These are phyloP conservation scores for Imleria badia DNA, from an alignment of 768 basidiomycete genomes.

Conservation along the genomic window DNA sequence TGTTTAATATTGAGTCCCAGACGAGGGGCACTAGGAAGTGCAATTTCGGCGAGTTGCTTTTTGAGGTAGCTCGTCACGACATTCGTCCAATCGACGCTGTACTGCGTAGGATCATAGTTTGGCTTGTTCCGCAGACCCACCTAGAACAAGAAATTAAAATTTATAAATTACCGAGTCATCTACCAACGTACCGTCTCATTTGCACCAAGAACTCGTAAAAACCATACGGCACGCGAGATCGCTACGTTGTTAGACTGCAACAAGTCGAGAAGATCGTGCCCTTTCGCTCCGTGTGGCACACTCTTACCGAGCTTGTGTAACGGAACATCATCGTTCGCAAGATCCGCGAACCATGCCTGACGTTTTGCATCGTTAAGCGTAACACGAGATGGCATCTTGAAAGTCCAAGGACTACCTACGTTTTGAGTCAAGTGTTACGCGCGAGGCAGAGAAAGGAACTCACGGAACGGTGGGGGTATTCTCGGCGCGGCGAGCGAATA, in stretches of 20 bases:
- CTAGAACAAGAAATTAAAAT: constrained; percentile 34
- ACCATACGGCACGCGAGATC: constrained; percentile 83
- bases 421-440: background rate
- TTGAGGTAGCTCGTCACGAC: constrained; percentile 79
- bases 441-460: constrained; percentile 24
- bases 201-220: constrained; percentile 81
- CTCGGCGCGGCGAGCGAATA: constrained; percentile 64
- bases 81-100: constrained; percentile 84
- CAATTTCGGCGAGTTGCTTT: constrained; percentile 78
- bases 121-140: constrained; percentile 76
- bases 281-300: constrained; percentile 85
- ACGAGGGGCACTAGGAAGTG: constrained; percentile 75
- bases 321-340: constrained; percentile 79
- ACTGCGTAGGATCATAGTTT: constrained; percentile 77
- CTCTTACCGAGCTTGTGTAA: constrained; percentile 80
- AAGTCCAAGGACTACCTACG: constrained; percentile 50
- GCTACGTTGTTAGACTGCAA: constrained; percentile 75
- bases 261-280: constrained; percentile 78
- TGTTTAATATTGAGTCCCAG: constrained; percentile 79
- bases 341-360: constrained; percentile 80
- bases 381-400: constrained; percentile 79
- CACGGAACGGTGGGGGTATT: constrained; percentile 62
- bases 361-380: constrained; percentile 78
- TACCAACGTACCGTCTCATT: constrained; percentile 69
- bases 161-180: background rate